Base-by-base conservation (phyloP, 2,329 filamentous ascomycete genomes). In the Knufia petricola region DNA sequence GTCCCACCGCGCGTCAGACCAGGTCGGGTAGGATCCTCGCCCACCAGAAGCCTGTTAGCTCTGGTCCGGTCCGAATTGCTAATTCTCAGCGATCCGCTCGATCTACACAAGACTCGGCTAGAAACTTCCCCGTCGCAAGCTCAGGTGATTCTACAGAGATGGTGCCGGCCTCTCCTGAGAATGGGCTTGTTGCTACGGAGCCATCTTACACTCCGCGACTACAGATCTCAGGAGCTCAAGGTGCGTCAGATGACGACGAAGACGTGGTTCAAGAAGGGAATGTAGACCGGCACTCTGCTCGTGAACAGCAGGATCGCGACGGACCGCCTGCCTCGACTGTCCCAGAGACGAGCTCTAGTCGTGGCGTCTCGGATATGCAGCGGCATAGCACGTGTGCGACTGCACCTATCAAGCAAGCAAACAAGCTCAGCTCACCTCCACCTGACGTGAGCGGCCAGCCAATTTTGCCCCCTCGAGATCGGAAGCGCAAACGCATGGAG, bases 401-500 rank as follows among this genome's bases (percentile, higher is more conserved):
- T 46, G 43, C 23, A 4, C 24, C 21, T 15, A 43, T 12, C 13
- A 43, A 43, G 3, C 21, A 43, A 13, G 6, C 24, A 31, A 10
- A 10, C 7, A 15, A 15, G 3, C n/a, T 3, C n/a, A n/a, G 7
- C 9, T 15, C 21, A 17, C 10, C 13, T 10, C 6, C 43, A 32
- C 32, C 49, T 2, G 19, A 49, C 15, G 7, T 7, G 32, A 55
- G 54, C 32, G 52, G 50, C 44, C 50, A 54, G 8, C 48, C 50
- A 2, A 37, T 53, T 23, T 15, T 23, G 4, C 50, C 47, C 9
- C 51, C 57, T 15, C 49, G 50, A 4, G 50, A 45, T 6, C 26
- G 45, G 13, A 51, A 53, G 46, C 49, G 53, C 15, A 53, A 50
- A 41, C 50, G 53, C 7, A 48, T 58, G 48, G 42, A 38, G 10